These are phyloP conservation scores for Solioccasus polychromus DNA, from an alignment of 768 basidiomycete genomes.

Conservation along the genomic window DNA sequence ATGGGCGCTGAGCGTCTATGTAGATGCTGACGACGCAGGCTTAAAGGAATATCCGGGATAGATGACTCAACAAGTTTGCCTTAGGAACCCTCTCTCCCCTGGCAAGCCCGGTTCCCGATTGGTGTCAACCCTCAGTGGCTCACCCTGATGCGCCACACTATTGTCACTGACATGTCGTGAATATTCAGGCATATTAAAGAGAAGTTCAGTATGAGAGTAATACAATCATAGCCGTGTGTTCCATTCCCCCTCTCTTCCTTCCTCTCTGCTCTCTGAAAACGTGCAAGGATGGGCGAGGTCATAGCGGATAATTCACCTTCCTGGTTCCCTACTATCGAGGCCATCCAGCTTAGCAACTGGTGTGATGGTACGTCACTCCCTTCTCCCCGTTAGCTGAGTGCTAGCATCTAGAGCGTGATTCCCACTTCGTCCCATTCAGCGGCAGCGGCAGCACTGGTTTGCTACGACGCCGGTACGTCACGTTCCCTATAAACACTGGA, in stretches of 20 bases:
- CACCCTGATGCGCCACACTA: neutral
- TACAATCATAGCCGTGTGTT: neutral
- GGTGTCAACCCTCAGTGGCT: neutral
- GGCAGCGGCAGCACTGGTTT: conserved; percentile 16
- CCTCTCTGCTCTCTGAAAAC: neutral
- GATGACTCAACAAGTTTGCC: too few species aligned
- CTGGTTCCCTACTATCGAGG: conserved; percentile 10
- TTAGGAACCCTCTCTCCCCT: too few species aligned
- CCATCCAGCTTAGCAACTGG: conserved; percentile 15
- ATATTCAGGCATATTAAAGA: neutral
- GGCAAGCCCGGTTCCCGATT: neutral
- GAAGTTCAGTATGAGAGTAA: neutral
- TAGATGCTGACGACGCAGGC: too few species aligned
- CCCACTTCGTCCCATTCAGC: neutral
- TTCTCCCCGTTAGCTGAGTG: neutral
- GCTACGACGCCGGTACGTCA: conserved; percentile 13
- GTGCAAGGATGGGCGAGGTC: conserved; percentile 8
- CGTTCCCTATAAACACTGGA: neutral
- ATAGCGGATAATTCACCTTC: conserved; percentile 7
- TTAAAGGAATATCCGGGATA: too few species aligned
- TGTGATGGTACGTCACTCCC: conserved; percentile 11
- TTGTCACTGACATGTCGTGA: neutral
- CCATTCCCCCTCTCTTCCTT: neutral
- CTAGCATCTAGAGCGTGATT: too few species aligned
- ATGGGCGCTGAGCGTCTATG: too few species aligned